A percentile compares a stretch with the other conserved stretches of the same genome.
These are phyloP conservation scores for Auriscalpium microsporum DNA, from an alignment of 768 basidiomycete species.

Conservation along the genomic window DNA sequence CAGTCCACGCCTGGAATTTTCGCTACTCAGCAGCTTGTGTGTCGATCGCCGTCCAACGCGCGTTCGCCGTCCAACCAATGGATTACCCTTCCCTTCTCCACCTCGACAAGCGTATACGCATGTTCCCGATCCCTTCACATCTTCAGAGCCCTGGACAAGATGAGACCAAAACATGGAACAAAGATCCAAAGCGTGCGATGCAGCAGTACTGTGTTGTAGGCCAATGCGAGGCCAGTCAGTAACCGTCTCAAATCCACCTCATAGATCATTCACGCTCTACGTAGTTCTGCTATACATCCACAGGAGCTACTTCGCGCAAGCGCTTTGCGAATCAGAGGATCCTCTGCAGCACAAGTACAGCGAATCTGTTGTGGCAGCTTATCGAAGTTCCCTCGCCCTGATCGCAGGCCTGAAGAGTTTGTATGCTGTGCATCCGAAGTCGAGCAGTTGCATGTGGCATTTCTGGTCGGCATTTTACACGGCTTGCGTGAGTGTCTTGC, in stretches of 20 bases:
- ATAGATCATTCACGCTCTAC: constrained; percentile 4
- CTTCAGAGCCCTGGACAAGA: constrained; percentile 33
- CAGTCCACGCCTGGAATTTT: constrained; percentile 32
- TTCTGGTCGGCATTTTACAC: constrained; percentile 46
- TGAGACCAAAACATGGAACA: constrained; percentile 31
- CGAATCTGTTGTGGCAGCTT: constrained; percentile 36
- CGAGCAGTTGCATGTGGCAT: constrained; percentile 33
- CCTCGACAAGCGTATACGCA: constrained; percentile 43
- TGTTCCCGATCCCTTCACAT: constrained; percentile 38
- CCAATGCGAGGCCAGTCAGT: constrained; percentile 39
- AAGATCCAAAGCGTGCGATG: constrained; percentile 30
- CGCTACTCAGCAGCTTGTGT: constrained; percentile 38
- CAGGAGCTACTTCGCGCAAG: constrained; percentile 41
- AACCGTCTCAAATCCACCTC: not conserved
- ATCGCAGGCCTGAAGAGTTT: constrained; percentile 32
- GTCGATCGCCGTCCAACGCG: constrained; percentile 33
- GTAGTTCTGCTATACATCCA: constrained; percentile 27
- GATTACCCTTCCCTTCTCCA: constrained; percentile 38
- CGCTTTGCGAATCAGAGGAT: constrained; percentile 31
- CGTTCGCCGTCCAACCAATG: constrained; percentile 30
- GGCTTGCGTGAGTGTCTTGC: constrained; percentile 32
- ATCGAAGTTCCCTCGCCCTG: constrained; percentile 35
- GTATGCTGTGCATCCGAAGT: constrained; percentile 27
- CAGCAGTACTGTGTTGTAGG: constrained; percentile 37
- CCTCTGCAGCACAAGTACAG: constrained; percentile 38